phyloP scores from a whole-genome alignment of 148 eudicot species.

The Pouteria glomerata region DNA sequence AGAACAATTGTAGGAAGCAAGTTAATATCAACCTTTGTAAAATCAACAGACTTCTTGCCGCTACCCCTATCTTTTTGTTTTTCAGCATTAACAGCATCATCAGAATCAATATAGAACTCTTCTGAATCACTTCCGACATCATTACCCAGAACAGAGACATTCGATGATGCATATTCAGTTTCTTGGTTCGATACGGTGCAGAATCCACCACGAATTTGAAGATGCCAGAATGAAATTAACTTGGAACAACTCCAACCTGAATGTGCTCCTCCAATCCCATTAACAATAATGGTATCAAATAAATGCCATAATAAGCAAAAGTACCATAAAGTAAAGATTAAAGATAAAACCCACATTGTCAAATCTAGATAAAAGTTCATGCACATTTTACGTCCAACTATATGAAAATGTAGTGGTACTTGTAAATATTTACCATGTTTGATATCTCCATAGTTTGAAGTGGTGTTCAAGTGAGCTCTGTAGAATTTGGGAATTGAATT shows the following conservation, averaged over 20 bases:
- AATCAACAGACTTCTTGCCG: conserved; percentile 48
- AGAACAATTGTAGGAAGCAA: conserved; percentile 81
- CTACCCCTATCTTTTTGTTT: conserved; percentile 21
- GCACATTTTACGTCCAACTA: background rate
- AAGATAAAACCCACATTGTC: background rate
- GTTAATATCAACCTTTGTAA: conserved; percentile 54
- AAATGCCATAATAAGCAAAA: conserved; percentile 15
- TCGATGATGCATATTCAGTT: background rate
- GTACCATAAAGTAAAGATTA: background rate
- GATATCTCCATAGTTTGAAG: background rate
- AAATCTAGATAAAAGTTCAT: background rate
- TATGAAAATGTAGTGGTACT: background rate
- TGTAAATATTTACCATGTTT: conserved; percentile 11
- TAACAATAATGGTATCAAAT: background rate
- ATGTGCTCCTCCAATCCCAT: conserved; percentile 5
- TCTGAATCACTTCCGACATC: conserved; percentile 15
- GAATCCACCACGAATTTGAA: conserved; percentile 12
- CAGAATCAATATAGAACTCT: conserved; percentile 14
- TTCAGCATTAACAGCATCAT: conserved; percentile 10
- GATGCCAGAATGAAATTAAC: background rate
- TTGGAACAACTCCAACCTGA: background rate
- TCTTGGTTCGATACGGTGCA: conserved; percentile 15
- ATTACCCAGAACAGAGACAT: background rate
- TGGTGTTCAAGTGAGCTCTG: background rate
- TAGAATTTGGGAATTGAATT: background rate